phyloP scores from a whole-genome alignment of 2,329 filamentous ascomycete genomes.

The Ramichloridium luteum region DNA sequence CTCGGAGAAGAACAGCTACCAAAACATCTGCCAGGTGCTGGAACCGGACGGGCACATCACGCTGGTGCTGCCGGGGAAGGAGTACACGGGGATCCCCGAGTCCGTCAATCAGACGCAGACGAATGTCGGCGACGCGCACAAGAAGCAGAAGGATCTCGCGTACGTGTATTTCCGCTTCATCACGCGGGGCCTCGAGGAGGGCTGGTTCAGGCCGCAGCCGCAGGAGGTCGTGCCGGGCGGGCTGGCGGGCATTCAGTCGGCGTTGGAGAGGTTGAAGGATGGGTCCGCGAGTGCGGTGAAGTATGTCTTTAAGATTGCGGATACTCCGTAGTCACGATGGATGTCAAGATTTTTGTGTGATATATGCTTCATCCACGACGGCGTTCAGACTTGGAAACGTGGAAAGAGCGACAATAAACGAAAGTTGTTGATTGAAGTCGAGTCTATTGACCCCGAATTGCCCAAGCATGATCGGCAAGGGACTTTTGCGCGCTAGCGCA shows the following conservation, averaged over 20 bases:
- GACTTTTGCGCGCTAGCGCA: too few species aligned
- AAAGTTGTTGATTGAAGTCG: too few species aligned
- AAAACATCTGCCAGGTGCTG: constrained; percentile 29
- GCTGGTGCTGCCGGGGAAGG: constrained; percentile 24
- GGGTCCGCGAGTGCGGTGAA: constrained; percentile 53
- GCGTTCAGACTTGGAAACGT: too few species aligned
- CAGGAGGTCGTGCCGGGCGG: constrained; percentile 43
- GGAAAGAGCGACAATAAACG: too few species aligned
- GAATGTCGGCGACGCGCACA: constrained; percentile 23
- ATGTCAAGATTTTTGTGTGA: too few species aligned
- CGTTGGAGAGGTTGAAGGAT: constrained; percentile 42
- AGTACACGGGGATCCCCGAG: constrained; percentile 32
- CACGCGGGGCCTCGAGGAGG: constrained; percentile 23
- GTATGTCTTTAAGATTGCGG: constrained; percentile 47
- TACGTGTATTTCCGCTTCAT: constrained; percentile 24
- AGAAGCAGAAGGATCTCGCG: constrained; percentile 25
- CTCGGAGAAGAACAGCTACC: constrained; percentile 20
- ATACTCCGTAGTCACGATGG: constrained; percentile 29
- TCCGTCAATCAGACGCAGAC: constrained; percentile 29
- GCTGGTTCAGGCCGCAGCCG: constrained; percentile 26
- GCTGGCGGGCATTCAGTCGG: constrained; percentile 41
- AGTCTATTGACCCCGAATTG: too few species aligned
- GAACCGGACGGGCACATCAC: constrained; percentile 22
- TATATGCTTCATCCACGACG: too few species aligned
- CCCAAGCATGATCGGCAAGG: too few species aligned